phyloP scores from a whole-genome alignment of 805 yeast genomes.

The Pichia californica region DNA sequence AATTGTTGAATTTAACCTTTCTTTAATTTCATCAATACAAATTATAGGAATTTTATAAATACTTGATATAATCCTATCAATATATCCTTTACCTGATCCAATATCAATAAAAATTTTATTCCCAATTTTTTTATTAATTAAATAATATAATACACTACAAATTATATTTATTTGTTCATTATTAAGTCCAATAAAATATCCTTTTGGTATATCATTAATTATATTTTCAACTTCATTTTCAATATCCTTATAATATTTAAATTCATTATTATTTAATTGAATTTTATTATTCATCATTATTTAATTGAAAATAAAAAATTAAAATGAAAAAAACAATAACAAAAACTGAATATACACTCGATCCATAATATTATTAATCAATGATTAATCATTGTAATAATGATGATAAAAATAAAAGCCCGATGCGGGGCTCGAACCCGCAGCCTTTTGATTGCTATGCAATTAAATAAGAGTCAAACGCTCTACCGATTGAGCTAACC shows the following conservation, averaged over 20 bases:
- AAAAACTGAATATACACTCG: neutral
- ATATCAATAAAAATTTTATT: slow-evolving; percentile 18
- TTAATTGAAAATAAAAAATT: no score
- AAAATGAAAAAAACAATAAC: neutral
- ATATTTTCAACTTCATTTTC: neutral
- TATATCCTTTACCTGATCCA: slow-evolving; percentile 29
- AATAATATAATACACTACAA: neutral
- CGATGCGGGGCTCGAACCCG: no score
- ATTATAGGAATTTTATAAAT: slow-evolving; percentile 13
- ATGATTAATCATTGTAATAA: neutral
- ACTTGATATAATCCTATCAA: slow-evolving; percentile 21
- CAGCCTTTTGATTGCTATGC: slow-evolving; percentile 14
- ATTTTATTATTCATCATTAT: neutral
- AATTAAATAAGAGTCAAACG: slow-evolving; percentile 12
- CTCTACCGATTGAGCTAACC: slow-evolving; percentile 15
- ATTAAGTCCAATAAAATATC: slow-evolving; percentile 5
- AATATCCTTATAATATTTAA: neutral
- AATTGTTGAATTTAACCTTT: slow-evolving; percentile 17
- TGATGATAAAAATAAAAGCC: slow-evolving; percentile 6
- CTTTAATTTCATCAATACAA: slow-evolving; percentile 21
- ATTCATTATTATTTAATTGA: neutral
- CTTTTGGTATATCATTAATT: slow-evolving; percentile 2
- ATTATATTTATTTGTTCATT: neutral
- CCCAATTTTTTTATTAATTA: neutral
- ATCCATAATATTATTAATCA: no score